A percentile compares a stretch with the other conserved stretches of the same genome.
Evolutionary conservation across 176 grass and related monocot species (phyloP).

Genomic region (Avena eriantha): DNA sequence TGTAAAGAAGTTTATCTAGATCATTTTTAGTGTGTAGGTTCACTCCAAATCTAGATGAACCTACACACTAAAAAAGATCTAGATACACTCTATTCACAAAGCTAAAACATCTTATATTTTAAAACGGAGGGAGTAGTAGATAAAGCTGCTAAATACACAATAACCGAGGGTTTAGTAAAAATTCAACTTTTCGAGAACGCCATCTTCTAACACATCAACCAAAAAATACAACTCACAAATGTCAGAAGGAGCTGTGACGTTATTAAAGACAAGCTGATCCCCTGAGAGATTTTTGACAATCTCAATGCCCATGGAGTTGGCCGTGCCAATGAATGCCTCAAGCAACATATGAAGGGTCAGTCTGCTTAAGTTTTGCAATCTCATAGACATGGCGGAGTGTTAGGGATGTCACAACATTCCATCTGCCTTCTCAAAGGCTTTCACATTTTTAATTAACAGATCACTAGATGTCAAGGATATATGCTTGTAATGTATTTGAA

Average conservation of each 20-base stretch:
- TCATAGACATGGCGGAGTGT: conserved; percentile 78
- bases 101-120: too few relatives aligned
- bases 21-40: too few relatives aligned
- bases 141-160: not conserved
- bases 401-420: conserved; percentile 53
- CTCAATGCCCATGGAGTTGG: conserved; percentile 87
- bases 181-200: not conserved
- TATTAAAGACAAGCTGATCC: not conserved
- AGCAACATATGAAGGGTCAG: conserved; percentile 74
- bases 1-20: too few relatives aligned
- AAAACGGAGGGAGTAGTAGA: not conserved
- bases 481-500: not conserved
- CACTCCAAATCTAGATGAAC: too few relatives aligned
- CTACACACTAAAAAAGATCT: too few relatives aligned
- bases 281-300: conserved; percentile 86
- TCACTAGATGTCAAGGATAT: not conserved
- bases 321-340: conserved; percentile 81
- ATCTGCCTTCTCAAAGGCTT: conserved; percentile 4
- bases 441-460: not conserved
- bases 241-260: conserved; percentile 2
- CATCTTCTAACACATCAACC: not conserved
- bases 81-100: too few relatives aligned
- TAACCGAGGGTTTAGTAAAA: not conserved
- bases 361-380: conserved; percentile 87
- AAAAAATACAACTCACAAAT: conserved; percentile 17